Base-by-base conservation (phyloP, 805 yeast species). In the Candida ipomoeae region DNA sequence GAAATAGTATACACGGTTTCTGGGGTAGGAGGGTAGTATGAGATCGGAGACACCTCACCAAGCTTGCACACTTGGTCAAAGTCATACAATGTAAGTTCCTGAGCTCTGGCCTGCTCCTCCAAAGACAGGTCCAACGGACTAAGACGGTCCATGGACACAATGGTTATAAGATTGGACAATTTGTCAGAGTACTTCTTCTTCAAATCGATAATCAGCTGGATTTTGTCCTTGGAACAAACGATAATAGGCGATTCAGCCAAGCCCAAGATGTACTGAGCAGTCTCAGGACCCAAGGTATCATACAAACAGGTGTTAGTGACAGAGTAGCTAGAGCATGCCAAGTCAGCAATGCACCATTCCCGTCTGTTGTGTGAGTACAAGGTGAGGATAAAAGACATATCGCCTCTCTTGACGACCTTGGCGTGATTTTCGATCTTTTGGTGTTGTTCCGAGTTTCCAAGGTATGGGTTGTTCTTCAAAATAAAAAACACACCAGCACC, bases 61-160 rank as follows among this genome's bases (percentile, higher is more conserved):
- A 78, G 66, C 31, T 71, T 44, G 44, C 47, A 44, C 29, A 75
- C 62, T 50, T 64, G 66, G 8, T 60, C 54, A 13, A 63, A 55
- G 40, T 55, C 60, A 46, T 59, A 55, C 20, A 70, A 55, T 11
- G 65, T 62, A 20, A 71, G 55, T 5, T 58, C 57, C 31, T 50
- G 48, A 6, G 51, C 54, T 32, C 54, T 55, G 15, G 58, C 56
- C n/a, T 34, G 40, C 15, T 49, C 53, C 8, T 54, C 44, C 37
- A 62, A 40, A 7, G 34, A 31, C 15, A 31, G 48, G 46, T 60
- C 61, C 40, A 46, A 35, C 5, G 52, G 31, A 11, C 48, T 37
- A 23, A 56, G 46, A 5, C 57, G 53, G 32, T 84, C 88, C 71
- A 82, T 75, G 43, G 82, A 78, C 17, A 85, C 71, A 48, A 86